phyloP scores from a whole-genome alignment of 2,329 filamentous ascomycete species.

The Chlorencoelia australis region DNA sequence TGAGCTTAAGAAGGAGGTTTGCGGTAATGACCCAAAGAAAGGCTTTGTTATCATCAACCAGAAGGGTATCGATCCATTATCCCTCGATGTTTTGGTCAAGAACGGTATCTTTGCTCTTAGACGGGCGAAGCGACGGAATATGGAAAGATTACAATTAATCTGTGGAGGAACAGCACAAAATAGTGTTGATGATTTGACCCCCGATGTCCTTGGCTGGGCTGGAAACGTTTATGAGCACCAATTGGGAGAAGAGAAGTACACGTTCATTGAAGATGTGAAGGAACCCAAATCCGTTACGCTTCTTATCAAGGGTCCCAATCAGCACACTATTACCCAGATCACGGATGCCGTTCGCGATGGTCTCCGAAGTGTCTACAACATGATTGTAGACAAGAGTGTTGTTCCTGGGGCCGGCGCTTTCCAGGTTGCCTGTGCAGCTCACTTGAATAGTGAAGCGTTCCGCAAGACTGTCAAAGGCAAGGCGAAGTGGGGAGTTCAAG shows the following conservation, averaged over 20 bases:
- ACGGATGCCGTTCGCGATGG: constrained; percentile 94
- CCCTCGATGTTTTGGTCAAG: constrained; percentile 91
- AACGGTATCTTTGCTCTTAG: constrained; percentile 93
- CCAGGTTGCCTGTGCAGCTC: constrained; percentile 84
- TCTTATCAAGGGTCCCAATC: constrained; percentile 95
- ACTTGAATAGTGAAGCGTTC: constrained; percentile 80
- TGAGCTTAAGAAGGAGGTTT: constrained; percentile 95
- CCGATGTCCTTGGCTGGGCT: constrained; percentile 88
- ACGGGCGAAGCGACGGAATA: constrained; percentile 94
- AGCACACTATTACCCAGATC: constrained; percentile 93
- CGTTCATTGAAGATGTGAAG: constrained; percentile 97
- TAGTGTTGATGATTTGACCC: constrained; percentile 85
- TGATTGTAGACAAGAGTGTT: constrained; percentile 95
- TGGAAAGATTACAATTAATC: constrained; percentile 93
- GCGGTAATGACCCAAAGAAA: constrained; percentile 86
- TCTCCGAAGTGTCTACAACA: constrained; percentile 94
- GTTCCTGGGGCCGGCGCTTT: constrained; percentile 92
- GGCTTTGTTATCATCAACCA: constrained; percentile 98
- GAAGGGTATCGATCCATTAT: constrained; percentile 96
- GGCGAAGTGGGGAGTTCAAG: constrained; percentile 89
- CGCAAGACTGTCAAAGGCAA: constrained; percentile 92
- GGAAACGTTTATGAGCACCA: constrained; percentile 96
- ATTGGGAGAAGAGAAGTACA: constrained; percentile 97
- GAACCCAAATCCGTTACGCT: constrained; percentile 96
- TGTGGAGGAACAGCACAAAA: constrained; percentile 90